These are phyloP conservation scores for Nicotiana undulata DNA, from an alignment of 257 asterid species.

Conservation along the genomic window DNA sequence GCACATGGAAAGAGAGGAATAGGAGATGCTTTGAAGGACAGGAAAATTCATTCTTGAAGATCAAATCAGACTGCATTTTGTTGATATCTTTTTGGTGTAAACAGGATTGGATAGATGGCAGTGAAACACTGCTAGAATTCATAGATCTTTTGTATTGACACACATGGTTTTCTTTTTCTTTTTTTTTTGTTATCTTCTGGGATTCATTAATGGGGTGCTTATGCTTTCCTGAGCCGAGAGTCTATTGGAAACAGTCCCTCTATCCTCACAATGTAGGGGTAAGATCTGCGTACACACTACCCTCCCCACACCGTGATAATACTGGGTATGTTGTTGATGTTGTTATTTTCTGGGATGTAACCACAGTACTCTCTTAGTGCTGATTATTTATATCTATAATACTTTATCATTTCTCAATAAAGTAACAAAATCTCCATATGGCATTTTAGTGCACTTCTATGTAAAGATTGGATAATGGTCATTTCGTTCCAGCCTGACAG, in stretches of 20 bases:
- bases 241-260: too few relatives aligned
- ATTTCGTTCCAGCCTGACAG: neutral
- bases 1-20: neutral
- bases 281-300: too few relatives aligned
- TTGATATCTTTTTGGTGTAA: neutral
- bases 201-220: too few relatives aligned
- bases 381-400: neutral
- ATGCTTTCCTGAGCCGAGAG: too few relatives aligned
- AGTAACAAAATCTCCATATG: neutral
- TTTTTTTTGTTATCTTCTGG: neutral
- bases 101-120: neutral
- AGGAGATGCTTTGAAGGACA: slow-evolving; percentile 3
- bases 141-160: neutral
- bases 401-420: neutral
- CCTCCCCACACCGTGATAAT: too few relatives aligned
- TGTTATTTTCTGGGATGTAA: neutral
- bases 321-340: too few relatives aligned
- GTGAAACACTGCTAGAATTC: neutral
- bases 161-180: neutral
- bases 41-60: neutral
- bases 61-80: neutral
- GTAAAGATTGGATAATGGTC: neutral
- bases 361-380: neutral
- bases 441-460: neutral
- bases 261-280: too few relatives aligned